Evolutionary conservation across 192 early-diverging fungal species (phyloP), one percentile per base, ranked within the genome.

Genomic region (Neocallimastix lanati): DNA sequence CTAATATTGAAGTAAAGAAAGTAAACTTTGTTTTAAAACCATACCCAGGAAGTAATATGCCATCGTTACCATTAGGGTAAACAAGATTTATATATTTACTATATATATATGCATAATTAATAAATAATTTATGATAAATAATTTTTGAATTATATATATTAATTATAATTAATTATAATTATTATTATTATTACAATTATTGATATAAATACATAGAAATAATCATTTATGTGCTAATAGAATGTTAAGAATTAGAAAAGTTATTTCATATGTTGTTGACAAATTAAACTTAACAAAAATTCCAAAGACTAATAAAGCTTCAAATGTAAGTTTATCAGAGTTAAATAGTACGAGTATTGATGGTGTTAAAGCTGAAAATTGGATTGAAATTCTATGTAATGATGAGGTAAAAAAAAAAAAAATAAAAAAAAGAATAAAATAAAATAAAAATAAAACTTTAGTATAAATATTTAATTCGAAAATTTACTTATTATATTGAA

Each of bases 231-330:
- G 91, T 28, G 96, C 96, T 21, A 95, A 94, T 78, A 86, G 95
- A 29, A 94, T 97, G 89, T 85, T 99, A 40, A 88, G 96, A 18
- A 88, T 95, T 11, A 87, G 93, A 28, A 98, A 98, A 83, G 85
- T 99, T 30, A 79, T 93, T 11, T 84, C 88, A 25, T 96, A 97
- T 83, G 88, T 97, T 13, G 92, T 90, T 3, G 95, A 98, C 21
- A 94, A 94, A 83, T 81, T 95, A 28, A 85, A 87, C 16, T 77
- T 93, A n/a, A 76, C 80, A n/a, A 83, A 81, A 38, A 82, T 77
- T 14, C 13, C 76, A 77, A 80, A 77, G 3, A n/a, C 30, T 28
- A 79, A 82, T 77, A 79, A 79, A 82, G 80, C 33, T 37, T 40
- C 76, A 78, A 2, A 76, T 78, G 50, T 79, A 82, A 28, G 77